Percentiles rank a stretch among this genome's conserved stretches.
Evolutionary conservation across 2,329 filamentous ascomycete genomes (phyloP).

Genomic region (Cladophialophora psammophila): DNA sequence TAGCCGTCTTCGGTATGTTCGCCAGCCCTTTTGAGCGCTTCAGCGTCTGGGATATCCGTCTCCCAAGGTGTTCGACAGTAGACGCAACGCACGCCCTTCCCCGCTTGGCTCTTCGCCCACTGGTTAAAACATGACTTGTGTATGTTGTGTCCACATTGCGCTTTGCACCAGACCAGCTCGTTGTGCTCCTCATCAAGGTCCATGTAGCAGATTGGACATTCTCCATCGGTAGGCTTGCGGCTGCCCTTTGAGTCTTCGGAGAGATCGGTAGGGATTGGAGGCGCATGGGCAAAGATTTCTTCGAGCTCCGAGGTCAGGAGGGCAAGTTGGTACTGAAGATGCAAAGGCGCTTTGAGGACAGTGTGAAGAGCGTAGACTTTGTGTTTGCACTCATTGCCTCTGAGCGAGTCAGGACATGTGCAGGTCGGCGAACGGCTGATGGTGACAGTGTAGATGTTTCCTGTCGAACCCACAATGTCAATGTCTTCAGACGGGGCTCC

Average conservation of each 20-base stretch:
- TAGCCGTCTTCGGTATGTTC: slow-evolving; percentile 51
- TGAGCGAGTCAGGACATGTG: slow-evolving; percentile 61
- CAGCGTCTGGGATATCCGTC: slow-evolving; percentile 42
- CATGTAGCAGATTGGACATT: slow-evolving; percentile 70
- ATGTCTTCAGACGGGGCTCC: slow-evolving; percentile 59
- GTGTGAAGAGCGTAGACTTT: slow-evolving; percentile 59
- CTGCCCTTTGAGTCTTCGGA: slow-evolving; percentile 51
- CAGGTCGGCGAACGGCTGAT: slow-evolving; percentile 62
- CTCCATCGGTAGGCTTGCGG: slow-evolving; percentile 66
- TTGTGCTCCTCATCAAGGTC: slow-evolving; percentile 57
- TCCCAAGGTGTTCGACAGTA: slow-evolving; percentile 56
- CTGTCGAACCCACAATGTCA: slow-evolving; percentile 66
- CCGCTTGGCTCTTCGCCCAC: slow-evolving; percentile 54
- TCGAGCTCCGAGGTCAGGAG: slow-evolving; percentile 66
- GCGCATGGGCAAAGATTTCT: slow-evolving; percentile 62
- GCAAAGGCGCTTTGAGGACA: slow-evolving; percentile 62
- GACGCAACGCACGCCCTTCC: slow-evolving; percentile 51
- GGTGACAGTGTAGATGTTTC: slow-evolving; percentile 66
- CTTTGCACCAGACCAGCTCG: slow-evolving; percentile 65
- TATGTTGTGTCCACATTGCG: slow-evolving; percentile 69
- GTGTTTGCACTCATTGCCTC: slow-evolving; percentile 67
- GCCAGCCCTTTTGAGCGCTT: slow-evolving; percentile 44
- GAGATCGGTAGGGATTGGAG: slow-evolving; percentile 55
- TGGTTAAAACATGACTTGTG: slow-evolving; percentile 64
- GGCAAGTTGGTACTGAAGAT: slow-evolving; percentile 67